Base-by-base conservation (phyloP, 1,284 basidiomycete species). In the Sanghuangporus sanghuang region DNA sequence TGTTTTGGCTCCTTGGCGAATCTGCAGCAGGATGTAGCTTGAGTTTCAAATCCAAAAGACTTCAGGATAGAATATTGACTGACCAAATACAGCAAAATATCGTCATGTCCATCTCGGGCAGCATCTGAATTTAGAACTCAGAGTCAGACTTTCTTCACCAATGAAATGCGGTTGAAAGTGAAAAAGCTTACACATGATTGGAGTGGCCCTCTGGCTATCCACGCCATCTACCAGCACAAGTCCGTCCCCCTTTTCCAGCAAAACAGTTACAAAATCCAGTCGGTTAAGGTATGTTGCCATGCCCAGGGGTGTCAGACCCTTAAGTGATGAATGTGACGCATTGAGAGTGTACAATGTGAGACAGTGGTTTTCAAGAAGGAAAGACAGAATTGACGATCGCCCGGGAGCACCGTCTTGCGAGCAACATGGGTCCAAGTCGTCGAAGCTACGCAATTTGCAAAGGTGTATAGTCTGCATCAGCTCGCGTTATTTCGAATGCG, bases 261-360 rank as follows among this genome's bases (percentile, higher is more conserved):
- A 74, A 39, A 84, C 69, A 55, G 76, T 76, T 18, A 90, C 86
- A 44, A 78, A 79, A 7, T 82, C 75, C 16, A 81, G 79, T 72
- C 83, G 74, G 68, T 89, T 85, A 35, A 90, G 77, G 86, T 89
- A 91, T 2, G 88, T 83, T 16, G 89, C 87, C 77, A 89, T 84
- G 6, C 87, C 85, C 8, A 91, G 80, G 6, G 89, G 88, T 1
- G 87, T 87, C 11, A 89, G 86, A 48, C 87, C 88, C 57, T 83
- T 84, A 75, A 87, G 83, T 3, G 81, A 80, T 61, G 76, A 74
- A 60, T 86, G 84, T 0, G 89, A 85, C 27, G 85, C 84, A 72
- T 91, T 91, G 56, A 91, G 75, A 21, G 86, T 85, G 71, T 82
- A 82, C 14, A 91, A 75, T 8, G 87, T 85, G 12, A 86, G 79